These are phyloP conservation scores for Fusarium cyanostomum DNA, from an alignment of 2,329 filamentous ascomycete species.

Conservation along the genomic window DNA sequence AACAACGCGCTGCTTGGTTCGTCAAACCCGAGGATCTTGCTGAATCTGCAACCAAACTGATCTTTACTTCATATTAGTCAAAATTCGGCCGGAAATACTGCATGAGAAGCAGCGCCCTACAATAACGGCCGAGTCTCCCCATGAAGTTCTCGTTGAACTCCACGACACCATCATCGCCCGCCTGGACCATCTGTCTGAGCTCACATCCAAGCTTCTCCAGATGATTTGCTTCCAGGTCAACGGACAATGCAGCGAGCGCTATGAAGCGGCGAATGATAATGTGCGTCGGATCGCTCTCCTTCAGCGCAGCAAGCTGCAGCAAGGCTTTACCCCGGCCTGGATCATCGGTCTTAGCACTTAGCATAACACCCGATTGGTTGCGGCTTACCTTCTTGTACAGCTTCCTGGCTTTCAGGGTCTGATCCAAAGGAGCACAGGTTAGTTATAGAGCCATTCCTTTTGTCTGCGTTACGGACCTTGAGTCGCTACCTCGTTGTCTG, in stretches of 20 bases:
- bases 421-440: not conserved
- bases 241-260: not conserved
- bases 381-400: not conserved
- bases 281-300: constrained; percentile 7
- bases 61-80: constrained; percentile 5
- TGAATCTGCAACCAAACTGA: constrained; percentile 7
- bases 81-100: not conserved
- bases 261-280: constrained; percentile 14
- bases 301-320: constrained; percentile 5
- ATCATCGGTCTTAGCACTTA: not conserved
- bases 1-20: constrained; percentile 5
- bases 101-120: not conserved
- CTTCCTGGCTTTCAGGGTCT: not conserved
- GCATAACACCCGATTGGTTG: not conserved
- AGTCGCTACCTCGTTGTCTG: not conserved
- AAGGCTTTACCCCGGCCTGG: constrained; percentile 6
- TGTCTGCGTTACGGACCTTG: not conserved
- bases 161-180: constrained; percentile 2
- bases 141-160: constrained; percentile 5
- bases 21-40: constrained; percentile 4
- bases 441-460: not conserved
- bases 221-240: constrained; percentile 13
- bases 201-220: constrained; percentile 4
- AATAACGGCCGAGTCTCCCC: constrained; percentile 10
- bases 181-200: constrained; percentile 9